phyloP scores from a whole-genome alignment of 2,329 filamentous ascomycete species.

The Colletotrichum acutatum region DNA sequence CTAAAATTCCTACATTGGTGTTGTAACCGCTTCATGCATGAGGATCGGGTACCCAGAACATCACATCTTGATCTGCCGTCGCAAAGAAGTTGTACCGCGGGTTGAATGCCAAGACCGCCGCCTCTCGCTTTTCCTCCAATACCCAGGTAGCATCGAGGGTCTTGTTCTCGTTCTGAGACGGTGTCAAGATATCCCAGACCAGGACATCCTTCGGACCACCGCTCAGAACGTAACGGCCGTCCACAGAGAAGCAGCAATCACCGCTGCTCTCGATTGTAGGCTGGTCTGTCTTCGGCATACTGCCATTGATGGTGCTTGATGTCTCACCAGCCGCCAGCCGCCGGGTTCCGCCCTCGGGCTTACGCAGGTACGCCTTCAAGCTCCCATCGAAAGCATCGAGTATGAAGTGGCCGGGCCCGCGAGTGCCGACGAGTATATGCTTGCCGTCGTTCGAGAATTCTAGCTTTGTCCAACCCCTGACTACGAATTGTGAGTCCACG shows the following conservation, averaged over 20 bases:
- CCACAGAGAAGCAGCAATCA: conserved; percentile 89
- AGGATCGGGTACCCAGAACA: conserved; percentile 82
- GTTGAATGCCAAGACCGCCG: conserved; percentile 85
- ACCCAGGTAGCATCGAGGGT: conserved; percentile 72
- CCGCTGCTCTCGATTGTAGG: conserved; percentile 68
- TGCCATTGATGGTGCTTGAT: conserved; percentile 44
- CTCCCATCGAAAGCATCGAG: conserved; percentile 92
- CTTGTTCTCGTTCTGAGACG: conserved; percentile 62
- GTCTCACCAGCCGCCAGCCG: conserved; percentile 65
- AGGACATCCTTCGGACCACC: conserved; percentile 80
- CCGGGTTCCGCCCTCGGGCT: conserved; percentile 63
- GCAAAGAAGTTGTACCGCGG: conserved; percentile 92
- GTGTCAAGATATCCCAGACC: conserved; percentile 84
- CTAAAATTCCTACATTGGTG: not conserved
- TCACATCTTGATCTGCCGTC: conserved; percentile 85
- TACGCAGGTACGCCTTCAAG: conserved; percentile 78
- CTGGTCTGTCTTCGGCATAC: conserved; percentile 56
- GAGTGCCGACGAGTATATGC: conserved; percentile 84
- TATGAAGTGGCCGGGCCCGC: conserved; percentile 86
- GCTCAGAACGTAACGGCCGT: conserved; percentile 88
- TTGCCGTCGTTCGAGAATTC: conserved; percentile 98
- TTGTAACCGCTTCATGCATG: conserved; percentile 52
- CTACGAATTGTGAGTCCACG: conserved; percentile 66
- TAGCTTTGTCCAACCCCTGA: conserved; percentile 85
- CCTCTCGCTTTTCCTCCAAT: conserved; percentile 74